Evolutionary conservation across 2,329 filamentous ascomycete species (phyloP), one percentile per base, ranked within the genome.

Genomic region (Colletotrichum plurivorum): DNA sequence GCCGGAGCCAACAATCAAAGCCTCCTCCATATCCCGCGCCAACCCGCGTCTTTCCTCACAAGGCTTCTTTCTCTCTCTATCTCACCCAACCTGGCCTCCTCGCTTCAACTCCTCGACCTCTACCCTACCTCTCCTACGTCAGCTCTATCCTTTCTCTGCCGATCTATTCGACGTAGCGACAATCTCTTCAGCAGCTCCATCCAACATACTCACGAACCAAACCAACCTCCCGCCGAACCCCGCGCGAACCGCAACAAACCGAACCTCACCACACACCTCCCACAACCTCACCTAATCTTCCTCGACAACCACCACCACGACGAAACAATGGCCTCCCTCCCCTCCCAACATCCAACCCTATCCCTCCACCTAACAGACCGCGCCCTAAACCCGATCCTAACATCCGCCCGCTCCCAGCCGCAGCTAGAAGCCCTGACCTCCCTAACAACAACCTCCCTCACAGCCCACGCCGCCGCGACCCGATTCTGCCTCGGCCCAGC

Each of bases 291-390:
- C 20, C 20, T 22, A 22, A 22, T 22, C 20, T 22, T 22, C n/a
- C 22, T 31, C 49, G 25, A 18, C 36, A 18, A 61, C 16, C 18
- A n/a, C 22, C 8, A 36, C 36, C 52, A n/a, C 36, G 2, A 48
- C 45, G 55, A 60, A 16, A 72, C 49, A 67, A 83, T 84, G 82
- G 76, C 82, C 48, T 79, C 78, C 73, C 79, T 84, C 57, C 85
- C 85, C 57, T 80, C 81, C 10, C 82, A 87, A 73, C 82, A 87
- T 77, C 86, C 86, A 43, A 77, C 80, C 67, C 82, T 89, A 61
- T 82, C 85, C 72, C 81, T 89, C 70, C 86, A 89, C 81, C 84
- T 90, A 68, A 84, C 86, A 72, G 88, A 90, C 81, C 80, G 84
- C 68, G 80, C 85, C 69, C 84, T 88, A 72, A 88, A 86, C 5